Conservation (phyloP, 2,329 filamentous ascomycete genomes). For the Endothia cerciana region DNA sequence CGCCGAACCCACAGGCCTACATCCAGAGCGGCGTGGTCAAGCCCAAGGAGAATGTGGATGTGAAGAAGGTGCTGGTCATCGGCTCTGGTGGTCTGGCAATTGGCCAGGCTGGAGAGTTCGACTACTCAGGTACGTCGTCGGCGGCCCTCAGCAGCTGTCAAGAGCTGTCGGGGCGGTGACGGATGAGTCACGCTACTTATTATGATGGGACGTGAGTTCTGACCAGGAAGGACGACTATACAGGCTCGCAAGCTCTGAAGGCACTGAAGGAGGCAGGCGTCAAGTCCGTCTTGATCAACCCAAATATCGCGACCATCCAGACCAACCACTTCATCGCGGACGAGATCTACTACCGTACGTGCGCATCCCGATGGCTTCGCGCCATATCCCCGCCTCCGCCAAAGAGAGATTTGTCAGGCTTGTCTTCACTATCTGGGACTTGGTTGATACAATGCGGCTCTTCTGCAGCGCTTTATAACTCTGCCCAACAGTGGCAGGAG, state of each 20-base stretch:
- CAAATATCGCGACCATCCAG: slow-evolving; percentile 98
- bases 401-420: neutral
- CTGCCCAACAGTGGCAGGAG: neutral
- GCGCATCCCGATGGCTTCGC: neutral
- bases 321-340: slow-evolving; percentile 95
- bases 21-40: slow-evolving; percentile 86
- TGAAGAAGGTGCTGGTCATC: slow-evolving; percentile 97
- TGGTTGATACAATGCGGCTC: neutral
- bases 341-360: slow-evolving; percentile 83
- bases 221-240: slow-evolving; percentile 29
- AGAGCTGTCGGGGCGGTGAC: slow-evolving; percentile 20
- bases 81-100: slow-evolving; percentile 94
- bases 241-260: slow-evolving; percentile 94
- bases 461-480: neutral
- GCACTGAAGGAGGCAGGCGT: slow-evolving; percentile 95
- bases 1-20: slow-evolving; percentile 84
- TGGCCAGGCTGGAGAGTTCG: slow-evolving; percentile 97
- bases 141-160: neutral
- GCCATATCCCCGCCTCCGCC: neutral
- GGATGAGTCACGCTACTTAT: slow-evolving; percentile 35
- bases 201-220: slow-evolving; percentile 24
- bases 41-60: slow-evolving; percentile 77
- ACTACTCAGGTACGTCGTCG: slow-evolving; percentile 83
- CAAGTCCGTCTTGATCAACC: slow-evolving; percentile 90
- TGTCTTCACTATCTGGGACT: neutral